Conservation (phyloP, 2,329 filamentous ascomycete species). For the Fusarium longipes region DNA sequence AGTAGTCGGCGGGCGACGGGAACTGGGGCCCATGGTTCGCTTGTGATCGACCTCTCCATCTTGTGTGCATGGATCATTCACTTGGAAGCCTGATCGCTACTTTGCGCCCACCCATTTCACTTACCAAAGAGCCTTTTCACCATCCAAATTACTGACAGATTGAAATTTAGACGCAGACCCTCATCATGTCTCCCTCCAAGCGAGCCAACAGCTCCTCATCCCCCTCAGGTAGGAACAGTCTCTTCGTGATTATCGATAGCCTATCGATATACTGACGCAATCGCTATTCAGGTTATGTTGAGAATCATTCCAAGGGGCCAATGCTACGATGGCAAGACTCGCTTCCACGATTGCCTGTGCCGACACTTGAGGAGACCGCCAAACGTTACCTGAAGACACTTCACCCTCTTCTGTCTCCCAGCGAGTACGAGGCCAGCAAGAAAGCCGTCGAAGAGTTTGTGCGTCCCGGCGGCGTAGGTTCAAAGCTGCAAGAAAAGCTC, state of each 20-base stretch:
- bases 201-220: conserved; percentile 67
- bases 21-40: conserved; percentile 17
- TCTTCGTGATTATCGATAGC: background rate
- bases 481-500: conserved; percentile 88
- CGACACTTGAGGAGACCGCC: conserved; percentile 84
- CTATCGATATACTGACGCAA: conserved; percentile 31
- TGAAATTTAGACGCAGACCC: conserved; percentile 37
- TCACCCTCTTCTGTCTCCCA: conserved; percentile 75
- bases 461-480: conserved; percentile 84
- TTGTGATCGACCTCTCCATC: conserved; percentile 33
- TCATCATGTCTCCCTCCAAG: conserved; percentile 64
- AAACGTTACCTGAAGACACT: conserved; percentile 84
- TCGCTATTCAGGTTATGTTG: conserved; percentile 73
- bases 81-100: background rate
- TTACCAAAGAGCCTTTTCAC: background rate
- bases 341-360: conserved; percentile 82
- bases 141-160: conserved; percentile 15
- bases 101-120: background rate
- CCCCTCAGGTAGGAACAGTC: conserved; percentile 57
- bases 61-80: conserved; percentile 1
- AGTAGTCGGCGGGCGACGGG: conserved; percentile 16
- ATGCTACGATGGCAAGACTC: conserved; percentile 90
- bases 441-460: conserved; percentile 90
- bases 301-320: conserved; percentile 80
- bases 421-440: conserved; percentile 78